Conservation (phyloP, 441 rosid genomes). For the Codiaeum variegatum region DNA sequence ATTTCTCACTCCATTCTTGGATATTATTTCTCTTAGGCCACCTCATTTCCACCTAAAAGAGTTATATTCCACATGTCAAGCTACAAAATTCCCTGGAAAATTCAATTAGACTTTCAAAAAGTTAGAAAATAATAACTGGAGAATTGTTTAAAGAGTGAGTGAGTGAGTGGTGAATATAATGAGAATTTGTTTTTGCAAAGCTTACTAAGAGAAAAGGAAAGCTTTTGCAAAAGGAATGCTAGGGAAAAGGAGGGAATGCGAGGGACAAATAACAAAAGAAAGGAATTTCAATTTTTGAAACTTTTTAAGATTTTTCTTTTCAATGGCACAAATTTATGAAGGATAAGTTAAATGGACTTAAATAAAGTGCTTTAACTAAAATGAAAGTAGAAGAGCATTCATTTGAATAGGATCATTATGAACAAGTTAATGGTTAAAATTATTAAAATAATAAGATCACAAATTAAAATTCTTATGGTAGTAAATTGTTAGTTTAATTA, state of each 20-base stretch:
- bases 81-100: slow-evolving; percentile 71
- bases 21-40: slow-evolving; percentile 51
- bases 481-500: too few species aligned
- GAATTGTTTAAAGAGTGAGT: slow-evolving; percentile 19
- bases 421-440: too few species aligned
- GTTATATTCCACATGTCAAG: slow-evolving; percentile 89
- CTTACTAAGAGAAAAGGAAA: slow-evolving; percentile 26
- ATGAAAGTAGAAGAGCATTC: too few species aligned
- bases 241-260: slow-evolving; percentile 36
- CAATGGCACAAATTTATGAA: too few species aligned
- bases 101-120: neutral
- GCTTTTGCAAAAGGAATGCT: slow-evolving; percentile 51
- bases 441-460: too few species aligned
- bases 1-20: slow-evolving; percentile 69
- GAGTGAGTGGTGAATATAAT: slow-evolving; percentile 44
- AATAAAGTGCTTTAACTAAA: too few species aligned
- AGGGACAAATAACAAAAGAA: slow-evolving; percentile 21
- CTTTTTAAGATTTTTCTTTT: neutral
- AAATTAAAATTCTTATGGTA: too few species aligned
- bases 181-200: slow-evolving; percentile 38
- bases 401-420: too few species aligned
- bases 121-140: neutral
- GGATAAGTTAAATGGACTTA: too few species aligned
- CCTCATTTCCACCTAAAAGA: slow-evolving; percentile 78
- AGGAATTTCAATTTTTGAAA: neutral